Evolutionary conservation across 495 filamentous ascomycete genomes (phyloP), one percentile per base, ranked within the genome.

Genomic region (Annulohypoxylon bovei): DNA sequence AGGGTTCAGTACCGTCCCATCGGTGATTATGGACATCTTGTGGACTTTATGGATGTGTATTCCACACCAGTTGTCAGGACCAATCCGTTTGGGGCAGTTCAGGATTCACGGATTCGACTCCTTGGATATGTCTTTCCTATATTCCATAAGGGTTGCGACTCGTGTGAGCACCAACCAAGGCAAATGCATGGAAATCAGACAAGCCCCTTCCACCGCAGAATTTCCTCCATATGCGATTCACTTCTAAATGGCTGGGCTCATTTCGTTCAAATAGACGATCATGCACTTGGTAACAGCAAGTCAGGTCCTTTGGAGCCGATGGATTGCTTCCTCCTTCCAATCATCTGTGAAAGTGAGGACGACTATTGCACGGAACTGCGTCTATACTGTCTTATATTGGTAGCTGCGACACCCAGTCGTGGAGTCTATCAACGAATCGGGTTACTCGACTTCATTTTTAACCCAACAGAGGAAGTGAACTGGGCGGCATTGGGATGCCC

Each of bases 251-350:
- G 32, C 2, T 53, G 28, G 25, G 52, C n/a, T 20, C 8, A 7
- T 37, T 6, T 22, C 0, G 52, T 11, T 11, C 8, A 35, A 20
- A 55, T 55, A 11, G 52, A 55, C 18, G 6, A 22, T 32, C 0
- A 35, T 14, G n/a, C 6, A 20, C 27, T 55, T 8, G 11, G 20
- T 7, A 11, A 12, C 1, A 55, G n/a, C n/a, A 23, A 6, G 14
- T 22, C 30, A 35, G 37, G 16, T 20, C 52, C 2, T 23, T 35
- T 22, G n/a, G 25, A 22, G 30, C 28, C n/a, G 12, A 12, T 44
- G 23, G 55, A 58, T 14, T 58, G 55, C 37, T 58, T 42, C 37
- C 7, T 58, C 7, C 37, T 58, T 30, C 55, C 55, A 11, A 28
- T 58, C 9, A 5, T n/a, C 14, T 28, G 22, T 30, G 33, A 23